Percentiles rank a stretch among this genome's conserved stretches.
Evolutionary conservation across 176 grass and related monocot species (phyloP).

Genomic region (Cenchrus fungigraminus): DNA sequence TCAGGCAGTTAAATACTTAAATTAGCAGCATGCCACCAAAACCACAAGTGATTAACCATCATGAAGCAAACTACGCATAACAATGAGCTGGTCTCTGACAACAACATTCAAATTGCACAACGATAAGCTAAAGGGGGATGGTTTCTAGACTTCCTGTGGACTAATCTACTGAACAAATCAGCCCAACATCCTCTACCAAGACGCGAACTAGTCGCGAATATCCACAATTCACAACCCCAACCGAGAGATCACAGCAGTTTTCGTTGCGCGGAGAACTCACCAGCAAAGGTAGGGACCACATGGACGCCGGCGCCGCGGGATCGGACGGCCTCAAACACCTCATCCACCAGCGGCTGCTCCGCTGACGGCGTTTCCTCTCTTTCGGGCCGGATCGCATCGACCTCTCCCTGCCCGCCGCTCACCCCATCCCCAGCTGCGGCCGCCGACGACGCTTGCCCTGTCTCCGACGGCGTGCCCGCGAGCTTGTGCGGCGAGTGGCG

Average conservation of each 20-base stretch:
- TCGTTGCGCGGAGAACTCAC: conserved; percentile 46
- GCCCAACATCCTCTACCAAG: neutral
- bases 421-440: conserved; percentile 34
- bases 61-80: neutral
- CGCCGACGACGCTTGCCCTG: conserved; percentile 33
- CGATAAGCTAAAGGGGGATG: neutral
- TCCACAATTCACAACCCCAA: conserved; percentile 28
- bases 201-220: neutral
- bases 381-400: conserved; percentile 34
- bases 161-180: conserved; percentile 32
- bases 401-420: conserved; percentile 29
- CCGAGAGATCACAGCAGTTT: conserved; percentile 30
- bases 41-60: conserved; percentile 11
- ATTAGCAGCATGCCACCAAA: conserved; percentile 30
- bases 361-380: conserved; percentile 15
- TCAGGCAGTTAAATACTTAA: conserved; percentile 27
- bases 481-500: conserved; percentile 91
- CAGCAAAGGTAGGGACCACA: conserved; percentile 88
- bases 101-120: neutral
- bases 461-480: conserved; percentile 26
- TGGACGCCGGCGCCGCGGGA: conserved; percentile 79
- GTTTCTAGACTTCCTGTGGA: conserved; percentile 7
- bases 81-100: conserved; percentile 10
- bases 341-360: conserved; percentile 50
- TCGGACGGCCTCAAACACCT: conserved; percentile 82